Percentiles rank a stretch among this genome's conserved stretches.
Evolutionary conservation across 495 filamentous ascomycete genomes (phyloP).

Genomic region (Lasiosphaeria miniovina): DNA sequence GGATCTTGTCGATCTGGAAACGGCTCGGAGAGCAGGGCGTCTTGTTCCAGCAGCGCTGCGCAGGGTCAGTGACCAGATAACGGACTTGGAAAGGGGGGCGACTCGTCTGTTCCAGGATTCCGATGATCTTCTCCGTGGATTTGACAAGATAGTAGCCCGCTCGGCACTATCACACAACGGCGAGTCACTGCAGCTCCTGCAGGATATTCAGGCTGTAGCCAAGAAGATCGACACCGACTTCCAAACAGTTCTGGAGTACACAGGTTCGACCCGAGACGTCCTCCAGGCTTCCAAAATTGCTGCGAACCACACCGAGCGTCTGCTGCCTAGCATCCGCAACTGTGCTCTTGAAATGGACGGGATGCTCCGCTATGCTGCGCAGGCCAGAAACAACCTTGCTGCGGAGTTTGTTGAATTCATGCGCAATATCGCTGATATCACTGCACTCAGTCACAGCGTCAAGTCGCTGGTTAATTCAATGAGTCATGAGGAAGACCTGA

Average conservation of each 20-base stretch:
- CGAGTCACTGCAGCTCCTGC: conserved; percentile 55
- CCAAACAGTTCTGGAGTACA: conserved; percentile 69
- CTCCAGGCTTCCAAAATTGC: conserved; percentile 84
- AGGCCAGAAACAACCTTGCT: conserved; percentile 56
- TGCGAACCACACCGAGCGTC: conserved; percentile 77
- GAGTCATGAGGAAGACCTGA: conserved; percentile 63
- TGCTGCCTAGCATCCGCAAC: conserved; percentile 75
- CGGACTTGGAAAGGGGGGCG: conserved; percentile 47
- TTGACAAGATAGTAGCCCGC: conserved; percentile 47
- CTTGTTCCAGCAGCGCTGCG: conserved; percentile 43
- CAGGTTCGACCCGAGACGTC: conserved; percentile 66
- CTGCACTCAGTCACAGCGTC: conserved; percentile 65
- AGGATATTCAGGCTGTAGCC: conserved; percentile 81
- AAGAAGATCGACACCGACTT: conserved; percentile 86
- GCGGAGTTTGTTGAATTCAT: conserved; percentile 65
- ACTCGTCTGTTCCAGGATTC: conserved; percentile 42
- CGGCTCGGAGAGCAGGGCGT: conserved; percentile 61
- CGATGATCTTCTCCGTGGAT: conserved; percentile 46
- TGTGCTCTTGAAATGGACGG: conserved; percentile 73
- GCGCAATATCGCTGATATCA: conserved; percentile 74
- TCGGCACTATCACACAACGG: conserved; percentile 38
- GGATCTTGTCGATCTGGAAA: conserved; percentile 66
- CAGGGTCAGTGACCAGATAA: conserved; percentile 43
- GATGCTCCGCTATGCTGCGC: conserved; percentile 62
- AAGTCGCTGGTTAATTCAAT: conserved; percentile 68